Base-by-base conservation (phyloP, 371 early-diverging fungal genomes). In the Fennellomyces sp. region DNA sequence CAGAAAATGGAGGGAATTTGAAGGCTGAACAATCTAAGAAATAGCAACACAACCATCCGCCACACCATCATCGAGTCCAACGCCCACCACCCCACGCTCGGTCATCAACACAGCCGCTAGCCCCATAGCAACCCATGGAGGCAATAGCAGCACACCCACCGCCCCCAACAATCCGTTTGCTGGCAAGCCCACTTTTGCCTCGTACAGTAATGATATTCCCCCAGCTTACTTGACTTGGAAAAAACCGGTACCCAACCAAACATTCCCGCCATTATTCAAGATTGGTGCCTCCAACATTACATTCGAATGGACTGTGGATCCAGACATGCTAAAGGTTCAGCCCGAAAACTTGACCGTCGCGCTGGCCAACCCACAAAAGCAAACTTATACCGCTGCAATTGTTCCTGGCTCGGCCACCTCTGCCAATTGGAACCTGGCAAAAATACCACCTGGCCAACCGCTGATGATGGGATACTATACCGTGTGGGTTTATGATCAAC, bases 401-500 rank as follows among this genome's bases (percentile, higher is more conserved):
- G 68, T 80, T 8, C 58, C 70, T 3, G 80, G 80, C 1, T 65
- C 72, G 25, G 80, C 80, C 17, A 74, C 80, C 0, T 68, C 68
- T 1, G 80, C 76, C n/a, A 41, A 66, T 25, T 80, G 80, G 80
- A 66, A 76, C 19, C 49, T 80, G 7, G 76, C 76, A 2, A 60
- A 62, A 28, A 48, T 73, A 2, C 67, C 64, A 2, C 64, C 68
- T 2, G 58, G 65, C 4, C 63, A 60, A 13, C 80, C 80, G 7
- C 50, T 80, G 35, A 72, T 76, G 73, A 76, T 74, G n/a, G 80
- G 76, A 3, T 80, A 68, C 25, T 80, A 74, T 53, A 80, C 80
- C 1, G 74, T 80, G 0, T 68, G 66, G 64, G 70, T 80, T 1
- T 74, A 76, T 48, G 80, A 80, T 58, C 80, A 80, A 31, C 66